Base-by-base conservation (phyloP, 225 moss, liverwort and hornwort species). In the Neckera pumila region DNA sequence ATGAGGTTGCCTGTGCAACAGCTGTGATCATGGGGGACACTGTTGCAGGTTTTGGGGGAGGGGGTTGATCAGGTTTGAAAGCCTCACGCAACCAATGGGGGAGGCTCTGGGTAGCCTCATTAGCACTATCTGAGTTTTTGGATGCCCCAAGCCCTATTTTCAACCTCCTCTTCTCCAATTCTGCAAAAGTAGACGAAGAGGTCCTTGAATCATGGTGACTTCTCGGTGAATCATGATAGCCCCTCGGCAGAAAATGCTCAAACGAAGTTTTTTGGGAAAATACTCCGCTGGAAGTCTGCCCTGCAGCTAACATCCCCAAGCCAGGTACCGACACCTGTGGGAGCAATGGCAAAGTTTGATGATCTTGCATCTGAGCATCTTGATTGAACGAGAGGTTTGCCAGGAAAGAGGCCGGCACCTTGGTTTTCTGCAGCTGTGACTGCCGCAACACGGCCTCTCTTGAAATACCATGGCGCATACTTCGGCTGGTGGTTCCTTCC, bases 51-150 rank as follows among this genome's bases (percentile, higher is more conserved):
- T 94, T 93, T 2, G 90, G 96, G n/a, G 91, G 93, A 71, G 95
- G 95, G 34, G 93, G 92, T 67, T 95, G 91, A 72, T 94, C 93
- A 7, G 96, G 95, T 88, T 97, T 99, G 58, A 99, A 96, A 87
- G 96, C 99, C 93, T 99, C 99, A 27, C 97, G 95, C 81, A 99
- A 88, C 99, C 99, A 99, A 76, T 99, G 99, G 28, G 99, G 99
- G 62, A 99, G 93, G 90, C 95, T 99, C 80, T 95, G 94, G 87
- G 89, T 91, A 23, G 94, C 86, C 81, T 94, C 96, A 45, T 88
- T 86, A 9, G 34, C 81, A 38, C 64, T 40, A 22, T 89, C 93
- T 11, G 86, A 22, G 76, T 66, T 87, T 51, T 87, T 90, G 28
- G 90, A 92, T 20, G 92, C 89, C 28, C 91, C 92, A 31, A 91